Evolutionary conservation across 177 flowering plant species (phyloP), one percentile per base, ranked within the genome.

Genomic region (Tripterygium wilfordii): DNA sequence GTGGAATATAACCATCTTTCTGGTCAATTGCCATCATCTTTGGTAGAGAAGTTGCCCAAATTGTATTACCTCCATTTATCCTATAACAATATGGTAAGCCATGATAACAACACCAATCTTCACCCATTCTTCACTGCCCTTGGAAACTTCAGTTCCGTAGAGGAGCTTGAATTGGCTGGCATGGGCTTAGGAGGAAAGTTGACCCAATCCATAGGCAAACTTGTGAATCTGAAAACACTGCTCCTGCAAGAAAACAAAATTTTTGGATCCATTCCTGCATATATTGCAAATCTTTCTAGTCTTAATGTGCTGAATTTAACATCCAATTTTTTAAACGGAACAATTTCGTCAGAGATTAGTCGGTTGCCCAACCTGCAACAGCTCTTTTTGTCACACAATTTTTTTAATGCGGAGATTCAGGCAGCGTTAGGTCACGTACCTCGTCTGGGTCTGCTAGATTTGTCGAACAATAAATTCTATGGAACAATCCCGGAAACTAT

Each of bases 241-340:
- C 46, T 51, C 31, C 54, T 85, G 2, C 72, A 77, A 32, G 90
- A 79, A 15, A 85, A 85, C 42, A 45, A 19, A 19, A 60, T 85
- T 25, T 60, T 49, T 5, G 90, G 95, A 6, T 43, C 60, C 8
- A 73, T 85, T 52, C 85, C 88, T 37, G 51, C 71, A 3, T 60
- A 42, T 36, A 22, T 83, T 42, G 70, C 58, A 13, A 61, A 71
- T 8, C 63, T 82, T 42, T 54, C 72, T 38, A 52, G 61, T 26
- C 78, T 83, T 8, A 45, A 53, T 13, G 49, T 56, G 32, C 56
- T 85, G 58, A 85, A 85, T 47, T 61, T 85, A 52, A 65, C 85
- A 37, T 63, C 72, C 50, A 83, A 86, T 53, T 61, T 63, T 3
- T 54, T 83, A 6, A 71, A 58, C 19, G 90, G 83, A 24, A 56